Evolutionary conservation across 805 yeast species (phyloP).

Genomic region (Lipomyces orientalis): DNA sequence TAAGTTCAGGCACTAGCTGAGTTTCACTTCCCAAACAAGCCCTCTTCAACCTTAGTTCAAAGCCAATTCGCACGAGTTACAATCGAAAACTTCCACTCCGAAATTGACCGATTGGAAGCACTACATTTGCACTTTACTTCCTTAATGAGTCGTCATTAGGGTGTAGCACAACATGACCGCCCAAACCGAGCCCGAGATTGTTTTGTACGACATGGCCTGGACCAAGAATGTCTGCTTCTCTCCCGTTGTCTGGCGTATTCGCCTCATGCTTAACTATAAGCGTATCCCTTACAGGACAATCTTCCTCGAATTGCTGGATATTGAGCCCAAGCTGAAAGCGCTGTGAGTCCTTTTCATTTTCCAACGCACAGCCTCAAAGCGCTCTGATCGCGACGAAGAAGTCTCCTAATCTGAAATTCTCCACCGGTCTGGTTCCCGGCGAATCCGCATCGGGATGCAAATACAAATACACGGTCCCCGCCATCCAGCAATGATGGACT

Average conservation of each 20-base stretch:
- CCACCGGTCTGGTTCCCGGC: constrained; percentile 11
- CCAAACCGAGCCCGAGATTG: constrained; percentile 7
- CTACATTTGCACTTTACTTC: not conserved
- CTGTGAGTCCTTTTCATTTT: constrained; percentile 1
- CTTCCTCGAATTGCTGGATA: constrained; percentile 16
- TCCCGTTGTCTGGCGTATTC: constrained; percentile 12
- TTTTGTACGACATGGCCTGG: constrained; percentile 19
- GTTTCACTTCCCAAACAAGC: no score
- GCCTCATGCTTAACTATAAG: constrained; percentile 13
- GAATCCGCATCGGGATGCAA: not conserved
- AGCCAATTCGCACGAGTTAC: no score
- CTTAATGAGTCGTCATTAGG: not conserved
- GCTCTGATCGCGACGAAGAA: no score
- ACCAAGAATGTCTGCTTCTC: constrained; percentile 9
- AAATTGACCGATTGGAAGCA: not conserved
- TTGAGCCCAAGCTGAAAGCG: constrained; percentile 8
- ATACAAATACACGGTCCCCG: constrained; percentile 10
- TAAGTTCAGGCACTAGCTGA: no score
- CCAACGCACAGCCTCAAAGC: not conserved
- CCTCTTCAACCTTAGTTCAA: no score
- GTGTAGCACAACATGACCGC: not conserved
- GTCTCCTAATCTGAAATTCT: not conserved
- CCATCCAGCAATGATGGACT: constrained; percentile 10
- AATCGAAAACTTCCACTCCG: no score
- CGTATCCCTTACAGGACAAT: constrained; percentile 10